These are phyloP conservation scores for Lignosus rhinocerotis DNA, from an alignment of 1,284 basidiomycete species.

Conservation along the genomic window DNA sequence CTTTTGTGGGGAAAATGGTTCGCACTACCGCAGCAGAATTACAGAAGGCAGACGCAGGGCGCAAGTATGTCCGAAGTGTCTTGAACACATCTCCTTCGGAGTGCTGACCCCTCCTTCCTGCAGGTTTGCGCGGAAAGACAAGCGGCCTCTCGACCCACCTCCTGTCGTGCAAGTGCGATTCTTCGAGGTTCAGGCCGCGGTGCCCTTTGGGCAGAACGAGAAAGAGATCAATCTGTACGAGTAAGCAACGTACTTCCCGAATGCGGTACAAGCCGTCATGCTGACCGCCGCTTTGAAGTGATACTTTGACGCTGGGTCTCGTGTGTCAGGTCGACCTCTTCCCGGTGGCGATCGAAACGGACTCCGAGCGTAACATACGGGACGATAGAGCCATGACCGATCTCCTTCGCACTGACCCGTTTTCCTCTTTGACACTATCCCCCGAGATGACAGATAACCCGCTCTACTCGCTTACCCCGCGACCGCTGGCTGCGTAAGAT, in stretches of 20 bases:
- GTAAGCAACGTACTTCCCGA: neutral
- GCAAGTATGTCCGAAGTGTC: constrained; percentile 12
- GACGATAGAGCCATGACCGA: neutral
- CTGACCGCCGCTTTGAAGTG: neutral
- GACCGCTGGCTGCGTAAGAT: no score
- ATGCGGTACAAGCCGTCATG: neutral
- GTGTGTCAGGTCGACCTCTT: constrained; percentile 69
- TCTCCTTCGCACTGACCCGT: neutral
- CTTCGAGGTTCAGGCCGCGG: constrained; percentile 25
- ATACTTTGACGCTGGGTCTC: constrained; percentile 44
- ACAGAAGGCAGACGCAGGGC: constrained; percentile 18
- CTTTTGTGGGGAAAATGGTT: constrained; percentile 8
- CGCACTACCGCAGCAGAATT: constrained; percentile 13
- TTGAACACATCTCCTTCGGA: neutral
- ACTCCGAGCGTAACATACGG: neutral
- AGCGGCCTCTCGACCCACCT: constrained; percentile 43
- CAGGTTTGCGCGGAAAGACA: constrained; percentile 40
- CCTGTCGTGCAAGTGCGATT: constrained; percentile 40
- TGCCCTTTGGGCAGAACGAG: constrained; percentile 37
- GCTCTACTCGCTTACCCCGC: no score
- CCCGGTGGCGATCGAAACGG: constrained; percentile 40
- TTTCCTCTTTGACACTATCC: neutral
- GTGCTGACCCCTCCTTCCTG: neutral
- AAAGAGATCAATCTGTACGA: neutral
- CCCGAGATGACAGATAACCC: neutral